Evolutionary conservation across 2,329 filamentous ascomycete genomes (phyloP), one percentile per base, ranked within the genome.

Genomic region (Botrytis hyacinthi): DNA sequence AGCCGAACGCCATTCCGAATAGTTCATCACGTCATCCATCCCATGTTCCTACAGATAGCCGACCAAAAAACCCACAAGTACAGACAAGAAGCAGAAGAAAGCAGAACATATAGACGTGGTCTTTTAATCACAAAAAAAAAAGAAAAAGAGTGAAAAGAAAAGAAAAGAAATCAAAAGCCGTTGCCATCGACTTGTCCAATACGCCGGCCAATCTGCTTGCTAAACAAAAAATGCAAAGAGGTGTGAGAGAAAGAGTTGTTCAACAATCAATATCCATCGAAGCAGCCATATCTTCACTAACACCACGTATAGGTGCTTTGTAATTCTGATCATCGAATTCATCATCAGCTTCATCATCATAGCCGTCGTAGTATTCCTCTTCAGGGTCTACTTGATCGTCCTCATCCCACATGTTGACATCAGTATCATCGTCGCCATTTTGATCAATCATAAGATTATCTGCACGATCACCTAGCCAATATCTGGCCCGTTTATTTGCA

Each of bases 401-500:
- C 4, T 89, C 86, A 44, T 74, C 74, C 78, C 76, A 79, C 74
- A 77, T 76, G 26, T 70, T 75, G 16, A 84, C 81, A 37, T 83
- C 82, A 76, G 85, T 82, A 51, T 86, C 85, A 46, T 76, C 65
- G 73, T 80, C 79, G 74, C 68, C 76, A 63, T 83, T 84, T 70
- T 83, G 81, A 60, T 83, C 83, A 61, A 82, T 82, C 69, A 83
- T 81, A 44, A 82, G 80, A 70, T 83, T 79, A 54, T 83, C 82
- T 6, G 86, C 85, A 57, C 84, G 86, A 75, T 93, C 90, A 60
- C 94, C 94, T 5, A 98, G 87, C 95, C 95, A 98, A 82, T 93
- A 98, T 75, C 88, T 89, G 22, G 94, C 93, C 65, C 95, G 91
- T 85, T 98, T 98, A 78, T 89, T 89, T 12, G 91, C 91, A 51